Evolutionary conservation across 2,329 filamentous ascomycete species (phyloP).

Genomic region (Aspergillus phoenicis): DNA sequence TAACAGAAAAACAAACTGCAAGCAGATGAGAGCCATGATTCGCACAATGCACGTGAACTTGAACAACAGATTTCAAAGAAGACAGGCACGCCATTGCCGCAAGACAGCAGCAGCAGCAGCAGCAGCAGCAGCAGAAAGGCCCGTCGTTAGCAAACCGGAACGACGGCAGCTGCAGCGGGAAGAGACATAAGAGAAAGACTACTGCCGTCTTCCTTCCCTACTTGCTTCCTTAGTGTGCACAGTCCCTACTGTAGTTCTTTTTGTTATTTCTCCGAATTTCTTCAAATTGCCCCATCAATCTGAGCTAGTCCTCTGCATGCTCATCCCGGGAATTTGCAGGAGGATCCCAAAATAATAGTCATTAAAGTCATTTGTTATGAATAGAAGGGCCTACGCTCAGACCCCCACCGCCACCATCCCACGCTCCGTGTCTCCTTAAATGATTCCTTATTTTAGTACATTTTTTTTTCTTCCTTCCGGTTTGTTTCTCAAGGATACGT

Average conservation of each 20-base stretch:
- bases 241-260: not conserved
- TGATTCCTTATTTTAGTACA: not conserved
- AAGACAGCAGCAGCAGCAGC: not conserved
- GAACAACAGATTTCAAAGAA: not conserved
- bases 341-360: too few species aligned
- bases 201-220: not conserved
- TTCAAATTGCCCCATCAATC: not conserved
- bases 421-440: not conserved
- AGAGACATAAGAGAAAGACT: conserved; percentile 11
- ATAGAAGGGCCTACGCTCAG: too few species aligned
- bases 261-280: not conserved
- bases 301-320: too few species aligned
- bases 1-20: not conserved
- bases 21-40: not conserved
- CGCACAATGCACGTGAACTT: not conserved
- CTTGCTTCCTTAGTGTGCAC: not conserved
- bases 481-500: too few species aligned
- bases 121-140: not conserved
- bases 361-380: too few species aligned
- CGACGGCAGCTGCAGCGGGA: conserved; percentile 14
- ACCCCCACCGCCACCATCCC: not conserved
- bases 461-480: not conserved
- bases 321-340: too few species aligned
- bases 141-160: conserved; percentile 18
- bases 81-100: not conserved